Evolutionary conservation across 768 basidiomycete species (phyloP).

Genomic region (Amanita polypyramis): DNA sequence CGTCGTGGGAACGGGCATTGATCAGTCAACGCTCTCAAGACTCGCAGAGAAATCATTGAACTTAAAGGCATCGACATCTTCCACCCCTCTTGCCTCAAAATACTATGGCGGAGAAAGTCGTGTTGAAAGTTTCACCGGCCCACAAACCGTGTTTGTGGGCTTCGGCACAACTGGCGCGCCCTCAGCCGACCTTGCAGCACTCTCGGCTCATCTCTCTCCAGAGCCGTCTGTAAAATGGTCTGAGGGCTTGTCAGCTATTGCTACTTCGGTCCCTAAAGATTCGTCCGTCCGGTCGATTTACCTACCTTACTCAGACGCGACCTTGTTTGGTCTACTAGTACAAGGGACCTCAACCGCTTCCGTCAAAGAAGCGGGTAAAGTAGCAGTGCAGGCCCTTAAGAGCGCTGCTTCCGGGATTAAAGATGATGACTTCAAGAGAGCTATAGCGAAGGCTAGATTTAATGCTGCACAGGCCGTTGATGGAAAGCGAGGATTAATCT

Average conservation of each 20-base stretch:
- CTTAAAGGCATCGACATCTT: conserved; percentile 27
- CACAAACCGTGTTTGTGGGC: conserved; percentile 80
- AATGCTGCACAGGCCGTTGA: conserved; percentile 63
- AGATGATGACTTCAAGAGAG: conserved; percentile 66
- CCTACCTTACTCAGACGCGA: conserved; percentile 86
- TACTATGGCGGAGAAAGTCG: conserved; percentile 86
- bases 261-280: conserved; percentile 44
- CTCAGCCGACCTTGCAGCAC: conserved; percentile 63
- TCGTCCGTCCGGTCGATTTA: conserved; percentile 65
- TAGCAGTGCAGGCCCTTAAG: conserved; percentile 60
- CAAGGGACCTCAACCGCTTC: conserved; percentile 53
- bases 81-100: conserved; percentile 24
- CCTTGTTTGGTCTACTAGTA: conserved; percentile 75
- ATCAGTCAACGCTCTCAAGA: conserved; percentile 52
- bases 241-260: conserved; percentile 57
- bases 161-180: conserved; percentile 65
- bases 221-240: conserved; percentile 83
- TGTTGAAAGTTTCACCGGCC: conserved; percentile 45
- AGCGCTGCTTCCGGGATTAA: conserved; percentile 48
- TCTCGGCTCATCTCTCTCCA: conserved; percentile 74
- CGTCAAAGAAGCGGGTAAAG: conserved; percentile 59
- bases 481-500: conserved; percentile 53
- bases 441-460: conserved; percentile 86
- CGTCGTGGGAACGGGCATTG: conserved; percentile 81
- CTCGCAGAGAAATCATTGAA: conserved; percentile 66